phyloP scores from a whole-genome alignment of 2,329 filamentous ascomycete species.

The Cladobotryum protrusum region DNA sequence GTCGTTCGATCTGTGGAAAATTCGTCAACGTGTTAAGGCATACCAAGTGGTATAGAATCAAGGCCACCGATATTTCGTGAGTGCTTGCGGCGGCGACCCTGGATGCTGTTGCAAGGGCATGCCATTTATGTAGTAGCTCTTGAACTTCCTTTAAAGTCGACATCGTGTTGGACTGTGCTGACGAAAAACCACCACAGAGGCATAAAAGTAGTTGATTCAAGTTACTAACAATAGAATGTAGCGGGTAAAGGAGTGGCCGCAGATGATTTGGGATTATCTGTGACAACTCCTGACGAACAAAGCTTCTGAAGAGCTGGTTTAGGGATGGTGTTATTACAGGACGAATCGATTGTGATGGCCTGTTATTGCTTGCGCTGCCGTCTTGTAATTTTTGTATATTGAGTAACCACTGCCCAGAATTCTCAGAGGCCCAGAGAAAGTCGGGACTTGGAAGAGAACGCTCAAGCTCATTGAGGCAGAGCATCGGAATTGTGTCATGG shows the following conservation, averaged over 20 bases:
- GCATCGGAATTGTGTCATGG: slow-evolving; percentile 55
- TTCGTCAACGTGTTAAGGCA: slow-evolving; percentile 62
- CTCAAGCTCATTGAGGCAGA: slow-evolving; percentile 59
- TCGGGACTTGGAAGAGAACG: slow-evolving; percentile 59
- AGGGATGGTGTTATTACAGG: not conserved
- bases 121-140: slow-evolving; percentile 58
- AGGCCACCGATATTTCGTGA: slow-evolving; percentile 10
- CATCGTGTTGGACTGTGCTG: slow-evolving; percentile 42
- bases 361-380: not conserved
- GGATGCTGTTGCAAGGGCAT: slow-evolving; percentile 48
- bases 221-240: slow-evolving; percentile 47
- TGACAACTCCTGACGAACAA: not conserved
- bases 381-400: not conserved
- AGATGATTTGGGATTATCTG: not conserved
- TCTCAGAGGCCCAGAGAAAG: slow-evolving; percentile 44
- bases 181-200: slow-evolving; percentile 37
- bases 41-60: slow-evolving; percentile 66
- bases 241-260: slow-evolving; percentile 41
- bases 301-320: slow-evolving; percentile 2
- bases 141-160: slow-evolving; percentile 59
- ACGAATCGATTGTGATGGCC: not conserved
- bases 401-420: not conserved
- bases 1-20: slow-evolving; percentile 60
- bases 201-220: not conserved
- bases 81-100: not conserved